phyloP scores from a whole-genome alignment of 495 filamentous ascomycete genomes.

The Aspergillus hancockii region DNA sequence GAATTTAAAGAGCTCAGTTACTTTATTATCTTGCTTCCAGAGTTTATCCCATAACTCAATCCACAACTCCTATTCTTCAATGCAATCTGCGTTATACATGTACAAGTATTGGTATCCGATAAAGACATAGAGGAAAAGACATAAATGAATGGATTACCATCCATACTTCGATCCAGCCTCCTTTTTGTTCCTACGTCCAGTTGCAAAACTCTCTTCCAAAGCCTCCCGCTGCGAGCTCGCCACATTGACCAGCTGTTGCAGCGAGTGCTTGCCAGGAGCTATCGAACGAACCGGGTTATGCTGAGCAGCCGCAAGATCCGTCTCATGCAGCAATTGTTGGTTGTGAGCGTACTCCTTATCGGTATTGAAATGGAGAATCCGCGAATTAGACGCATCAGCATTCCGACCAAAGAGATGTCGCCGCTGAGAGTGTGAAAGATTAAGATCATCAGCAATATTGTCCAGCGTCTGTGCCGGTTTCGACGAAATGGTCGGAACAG shows the following conservation, averaged over 20 bases:
- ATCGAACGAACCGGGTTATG: conserved; percentile 84
- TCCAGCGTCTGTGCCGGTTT: conserved; percentile 49
- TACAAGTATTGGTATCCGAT: conserved; percentile 1
- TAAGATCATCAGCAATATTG: conserved; percentile 69
- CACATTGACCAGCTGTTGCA: conserved; percentile 83
- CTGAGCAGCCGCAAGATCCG: conserved; percentile 61
- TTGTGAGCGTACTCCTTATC: conserved; percentile 84
- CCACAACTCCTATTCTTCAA: background rate
- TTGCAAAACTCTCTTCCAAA: conserved; percentile 85
- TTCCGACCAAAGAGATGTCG: conserved; percentile 82
- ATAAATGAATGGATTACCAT: conserved; percentile 56
- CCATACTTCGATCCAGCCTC: conserved; percentile 84
- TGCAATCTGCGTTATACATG: background rate
- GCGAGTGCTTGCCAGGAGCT: conserved; percentile 82
- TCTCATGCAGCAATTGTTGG: conserved; percentile 49
- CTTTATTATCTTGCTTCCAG: background rate
- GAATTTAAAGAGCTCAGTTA: background rate
- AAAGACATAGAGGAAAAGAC: background rate
- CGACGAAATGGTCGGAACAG: conserved; percentile 8
- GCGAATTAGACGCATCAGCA: conserved; percentile 35
- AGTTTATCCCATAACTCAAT: background rate
- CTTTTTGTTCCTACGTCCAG: conserved; percentile 68
- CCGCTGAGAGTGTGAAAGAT: conserved; percentile 69
- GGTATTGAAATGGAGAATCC: conserved; percentile 79
- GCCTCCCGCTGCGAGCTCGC: conserved; percentile 78